Base-by-base conservation (phyloP, 768 basidiomycete genomes). In the Pulveroboletus sp. region DNA sequence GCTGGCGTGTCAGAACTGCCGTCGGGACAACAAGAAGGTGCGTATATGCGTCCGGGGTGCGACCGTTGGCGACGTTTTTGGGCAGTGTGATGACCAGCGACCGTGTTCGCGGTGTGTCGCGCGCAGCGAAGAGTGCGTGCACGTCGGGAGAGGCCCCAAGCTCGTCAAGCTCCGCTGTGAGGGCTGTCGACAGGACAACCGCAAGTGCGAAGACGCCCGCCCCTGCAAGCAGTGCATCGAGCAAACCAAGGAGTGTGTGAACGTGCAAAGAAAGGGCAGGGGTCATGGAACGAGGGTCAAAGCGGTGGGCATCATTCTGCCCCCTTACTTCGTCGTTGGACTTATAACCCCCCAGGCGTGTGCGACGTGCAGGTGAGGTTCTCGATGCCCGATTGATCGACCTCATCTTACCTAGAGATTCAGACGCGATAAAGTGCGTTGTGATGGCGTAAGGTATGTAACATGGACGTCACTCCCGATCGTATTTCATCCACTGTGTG, bases 21-120 rank as follows among this genome's bases (percentile, higher is more conserved):
- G 80, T 24, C 76, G 76, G 53, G 82, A 82, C 56, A 84, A 84
- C 59, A 83, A 83, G 63, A 83, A 84, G 79, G 82, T 76, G 45
- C 6, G 60, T 45, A 26, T 36, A 38, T 30, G 36, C 36, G 37
- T 19, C 41, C 12, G 5, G 8, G n/a, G 22, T 23, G 29, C 17
- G 51, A 26, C 43, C 24, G 42, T 4, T 51, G 16, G 32, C n/a
- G 36, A n/a, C n/a, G n/a, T 19, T 13, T 31, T 24, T 34, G 19
- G 4, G 14, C 43, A 84, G 82, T 84, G 82, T 56, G 81, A 83
- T 42, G 75, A 82, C 56, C 75, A 81, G 52, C 76, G 81, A 19
- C 83, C 83, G 12, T 84, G 82, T 62, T 71, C 74, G 50, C 76
- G 82, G 30, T 85, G 83, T 57, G 64, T 81, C 26, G 68, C 74